These are phyloP conservation scores for Irpex sp. DNA, from an alignment of 1,284 basidiomycete genomes.

Conservation along the genomic window DNA sequence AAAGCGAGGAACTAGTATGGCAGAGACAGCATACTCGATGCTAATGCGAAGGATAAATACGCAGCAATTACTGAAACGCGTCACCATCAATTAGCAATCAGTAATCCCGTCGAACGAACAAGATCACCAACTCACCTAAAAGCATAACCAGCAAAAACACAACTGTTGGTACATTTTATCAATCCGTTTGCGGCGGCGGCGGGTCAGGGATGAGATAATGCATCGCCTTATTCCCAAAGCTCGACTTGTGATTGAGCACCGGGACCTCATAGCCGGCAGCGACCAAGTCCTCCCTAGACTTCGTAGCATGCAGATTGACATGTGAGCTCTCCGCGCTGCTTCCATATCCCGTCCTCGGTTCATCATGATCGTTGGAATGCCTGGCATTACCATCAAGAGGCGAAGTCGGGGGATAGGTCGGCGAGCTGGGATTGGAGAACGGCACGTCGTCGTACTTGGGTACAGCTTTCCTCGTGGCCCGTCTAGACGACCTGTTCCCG, in stretches of 20 bases:
- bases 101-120: background rate
- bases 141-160: background rate
- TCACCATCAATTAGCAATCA: background rate
- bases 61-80: background rate
- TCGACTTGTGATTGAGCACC: constrained; percentile 28
- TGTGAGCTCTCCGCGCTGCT: constrained; percentile 1
- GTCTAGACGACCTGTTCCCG: constrained; percentile 5
- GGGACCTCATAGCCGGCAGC: constrained; percentile 17
- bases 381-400: background rate
- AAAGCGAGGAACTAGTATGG: background rate
- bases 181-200: constrained; percentile 19
- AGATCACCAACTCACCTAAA: background rate
- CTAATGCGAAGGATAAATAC: background rate
- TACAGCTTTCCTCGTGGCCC: constrained; percentile 36
- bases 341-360: background rate
- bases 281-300: constrained; percentile 21
- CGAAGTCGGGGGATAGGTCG: background rate
- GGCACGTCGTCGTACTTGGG: constrained; percentile 28
- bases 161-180: background rate
- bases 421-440: background rate
- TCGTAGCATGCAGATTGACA: constrained; percentile 12
- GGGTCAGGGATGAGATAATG: constrained; percentile 31
- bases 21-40: background rate
- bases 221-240: constrained; percentile 27
- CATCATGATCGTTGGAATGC: constrained; percentile 1